A percentile compares a stretch with the other conserved stretches of the same genome.
phyloP scores from a whole-genome alignment of 2,329 filamentous ascomycete species.

The Aureobasidium sp. region DNA sequence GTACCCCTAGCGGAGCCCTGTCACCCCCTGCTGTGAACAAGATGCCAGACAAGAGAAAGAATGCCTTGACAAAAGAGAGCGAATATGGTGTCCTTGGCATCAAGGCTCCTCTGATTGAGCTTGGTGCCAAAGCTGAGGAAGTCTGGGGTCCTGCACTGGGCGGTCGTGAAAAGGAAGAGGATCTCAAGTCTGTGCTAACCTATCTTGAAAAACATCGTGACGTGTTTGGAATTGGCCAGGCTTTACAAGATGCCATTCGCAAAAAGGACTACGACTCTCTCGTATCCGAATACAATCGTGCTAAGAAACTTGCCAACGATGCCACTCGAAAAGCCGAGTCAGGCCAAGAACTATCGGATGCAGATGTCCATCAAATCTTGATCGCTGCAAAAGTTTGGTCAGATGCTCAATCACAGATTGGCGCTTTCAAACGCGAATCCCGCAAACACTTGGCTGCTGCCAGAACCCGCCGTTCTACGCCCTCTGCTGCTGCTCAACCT shows the following conservation, averaged over 20 bases:
- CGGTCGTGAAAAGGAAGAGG: conserved; percentile 84
- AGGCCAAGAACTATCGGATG: conserved; percentile 58
- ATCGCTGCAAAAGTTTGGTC: conserved; percentile 92
- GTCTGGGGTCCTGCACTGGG: conserved; percentile 94
- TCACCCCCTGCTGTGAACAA: conserved; percentile 31
- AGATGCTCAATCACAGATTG: conserved; percentile 81
- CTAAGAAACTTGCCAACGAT: conserved; percentile 74
- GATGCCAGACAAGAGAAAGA: conserved; percentile 63
- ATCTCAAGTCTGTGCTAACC: conserved; percentile 68
- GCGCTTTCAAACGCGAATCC: conserved; percentile 78
- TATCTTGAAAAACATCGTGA: conserved; percentile 73
- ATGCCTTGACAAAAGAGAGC: conserved; percentile 84
- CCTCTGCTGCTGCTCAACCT: conserved; percentile 45
- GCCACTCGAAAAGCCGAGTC: conserved; percentile 61
- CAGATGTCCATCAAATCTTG: conserved; percentile 77
- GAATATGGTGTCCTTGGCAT: conserved; percentile 86
- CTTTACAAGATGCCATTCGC: conserved; percentile 77
- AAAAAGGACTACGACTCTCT: conserved; percentile 84
- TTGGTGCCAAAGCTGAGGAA: conserved; percentile 89
- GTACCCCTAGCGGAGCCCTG: conserved; percentile 30
- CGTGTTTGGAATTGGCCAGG: conserved; percentile 72
- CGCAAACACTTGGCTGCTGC: conserved; percentile 74
- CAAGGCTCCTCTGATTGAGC: conserved; percentile 78
- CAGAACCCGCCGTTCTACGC: conserved; percentile 44
- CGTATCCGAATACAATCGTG: conserved; percentile 77